Percentiles rank a stretch among this genome's conserved stretches.
Evolutionary conservation across 106 monocot species (phyloP).

Genomic region (Chionographis japonica): DNA sequence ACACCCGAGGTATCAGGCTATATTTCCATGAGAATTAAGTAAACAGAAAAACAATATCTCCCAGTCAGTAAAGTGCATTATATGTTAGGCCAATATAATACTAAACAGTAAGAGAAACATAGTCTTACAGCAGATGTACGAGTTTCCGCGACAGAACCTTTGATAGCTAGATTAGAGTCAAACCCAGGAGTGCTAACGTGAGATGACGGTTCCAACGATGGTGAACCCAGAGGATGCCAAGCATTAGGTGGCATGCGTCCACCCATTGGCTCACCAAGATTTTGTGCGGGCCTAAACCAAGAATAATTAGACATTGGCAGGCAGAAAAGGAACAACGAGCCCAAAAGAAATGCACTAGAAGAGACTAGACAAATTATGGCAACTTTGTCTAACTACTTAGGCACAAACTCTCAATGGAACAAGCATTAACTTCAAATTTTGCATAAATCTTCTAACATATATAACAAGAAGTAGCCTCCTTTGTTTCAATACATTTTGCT

Average conservation of each 20-base stretch:
- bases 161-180: constrained; percentile 8
- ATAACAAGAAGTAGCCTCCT: too few species aligned
- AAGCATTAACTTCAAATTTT: too few species aligned
- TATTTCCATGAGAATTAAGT: neutral
- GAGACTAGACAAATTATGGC: too few species aligned
- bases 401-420: too few species aligned
- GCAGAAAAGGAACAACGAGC: too few species aligned
- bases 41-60: too few species aligned
- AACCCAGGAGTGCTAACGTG: constrained; percentile 20
- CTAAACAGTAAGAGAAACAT: neutral
- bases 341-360: too few species aligned
- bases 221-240: constrained; percentile 24
- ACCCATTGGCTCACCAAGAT: constrained; percentile 16
- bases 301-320: neutral
- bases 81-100: too few species aligned
- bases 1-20: constrained; percentile 13
- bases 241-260: constrained; percentile 17
- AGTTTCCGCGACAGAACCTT: constrained; percentile 3
- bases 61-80: too few species aligned
- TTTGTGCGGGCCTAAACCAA: constrained; percentile 5
- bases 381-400: too few species aligned
- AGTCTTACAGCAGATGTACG: constrained; percentile 20
- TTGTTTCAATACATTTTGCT: too few species aligned
- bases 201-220: constrained; percentile 9
- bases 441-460: too few species aligned